Evolutionary conservation across 805 yeast species (phyloP), one percentile per base, ranked within the genome.

Genomic region (Candida coleopterorum): DNA sequence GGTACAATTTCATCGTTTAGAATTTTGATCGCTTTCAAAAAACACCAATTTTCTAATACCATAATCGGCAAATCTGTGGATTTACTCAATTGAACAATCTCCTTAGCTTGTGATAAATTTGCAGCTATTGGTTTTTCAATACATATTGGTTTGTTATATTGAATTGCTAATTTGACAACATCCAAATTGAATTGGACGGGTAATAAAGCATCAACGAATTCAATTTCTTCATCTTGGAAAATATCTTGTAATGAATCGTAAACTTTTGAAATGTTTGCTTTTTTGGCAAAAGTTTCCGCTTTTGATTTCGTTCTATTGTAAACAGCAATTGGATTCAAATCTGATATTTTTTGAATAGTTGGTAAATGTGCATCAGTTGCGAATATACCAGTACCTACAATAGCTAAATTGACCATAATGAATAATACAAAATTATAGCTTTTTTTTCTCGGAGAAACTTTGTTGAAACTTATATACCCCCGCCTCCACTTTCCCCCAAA

Each of bases 41-140:
- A 88, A 34, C 80, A 68, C 88, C 94, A 90, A 62, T 90, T 89
- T 62, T 90, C 97, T 52, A 85, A 80, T 35, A 90, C 70, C 38
- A 78, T 72, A 35, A 89, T 75, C 14, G 93, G 89, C 18, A 85
- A 51, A 20, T 77, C 77, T 12, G 89, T 67, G 7, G 68, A 50
- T 33, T 71, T 71, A 29, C 88, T 66, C 31, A 90, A 53, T 42
- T 76, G 58, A 27, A 89, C 96, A 39, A 90, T 76, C 58, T 85
- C 81, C 42, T 68, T 71, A 16, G 96, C 97, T 56, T 87, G 95
- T 9, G 68, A 74, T 50, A 90, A 58, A 42, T 74, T 80, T 26
- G 95, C 95, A 23, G 97, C 93, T 55, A 90, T 80, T 45, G 97
- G 97, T 64, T 90, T 90, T 58, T 90, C 97, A 51, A 90, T 60